These are phyloP conservation scores for Gaeumannomyces tritici DNA, from an alignment of 2,329 filamentous ascomycete species.

Conservation along the genomic window DNA sequence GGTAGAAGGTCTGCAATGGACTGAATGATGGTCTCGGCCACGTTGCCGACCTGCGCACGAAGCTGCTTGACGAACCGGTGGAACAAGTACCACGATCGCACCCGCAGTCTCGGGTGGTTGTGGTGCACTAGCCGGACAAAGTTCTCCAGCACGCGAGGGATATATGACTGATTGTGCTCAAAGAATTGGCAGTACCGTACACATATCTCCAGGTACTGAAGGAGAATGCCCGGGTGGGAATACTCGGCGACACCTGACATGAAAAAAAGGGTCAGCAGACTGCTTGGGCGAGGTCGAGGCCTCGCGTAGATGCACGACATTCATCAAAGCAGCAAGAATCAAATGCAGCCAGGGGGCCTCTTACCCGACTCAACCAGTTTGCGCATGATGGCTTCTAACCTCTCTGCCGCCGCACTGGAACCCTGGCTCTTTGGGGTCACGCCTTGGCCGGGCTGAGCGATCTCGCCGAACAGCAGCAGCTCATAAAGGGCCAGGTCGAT, in stretches of 20 bases:
- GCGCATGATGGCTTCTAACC: constrained; percentile 83
- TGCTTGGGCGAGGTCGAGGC: too few relatives aligned
- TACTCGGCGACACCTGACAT: constrained; percentile 72
- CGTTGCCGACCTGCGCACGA: constrained; percentile 72
- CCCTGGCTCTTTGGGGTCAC: constrained; percentile 80
- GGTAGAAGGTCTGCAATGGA: constrained; percentile 80
- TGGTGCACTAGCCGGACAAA: constrained; percentile 90
- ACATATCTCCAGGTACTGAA: constrained; percentile 98
- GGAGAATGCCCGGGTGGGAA: constrained; percentile 79
- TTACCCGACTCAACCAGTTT: constrained; percentile 89
- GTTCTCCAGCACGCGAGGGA: constrained; percentile 79
- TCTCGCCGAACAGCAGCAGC: constrained; percentile 91
- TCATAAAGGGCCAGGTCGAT: constrained; percentile 89
- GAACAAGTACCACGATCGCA: constrained; percentile 94
- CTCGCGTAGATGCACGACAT: too few relatives aligned
- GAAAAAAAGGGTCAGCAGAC: background rate
- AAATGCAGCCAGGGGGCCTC: constrained; percentile 17
- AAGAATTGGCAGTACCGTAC: constrained; percentile 92
- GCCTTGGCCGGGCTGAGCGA: constrained; percentile 81
- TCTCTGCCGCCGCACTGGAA: constrained; percentile 67
- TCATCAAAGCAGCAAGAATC: too few relatives aligned
- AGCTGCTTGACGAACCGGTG: constrained; percentile 86
- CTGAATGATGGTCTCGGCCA: constrained; percentile 84
- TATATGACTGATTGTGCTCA: constrained; percentile 70
- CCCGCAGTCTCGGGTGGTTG: constrained; percentile 75